phyloP scores from a whole-genome alignment of 2,329 filamentous ascomycete species.

The Aspergillus pseudotamarii region DNA sequence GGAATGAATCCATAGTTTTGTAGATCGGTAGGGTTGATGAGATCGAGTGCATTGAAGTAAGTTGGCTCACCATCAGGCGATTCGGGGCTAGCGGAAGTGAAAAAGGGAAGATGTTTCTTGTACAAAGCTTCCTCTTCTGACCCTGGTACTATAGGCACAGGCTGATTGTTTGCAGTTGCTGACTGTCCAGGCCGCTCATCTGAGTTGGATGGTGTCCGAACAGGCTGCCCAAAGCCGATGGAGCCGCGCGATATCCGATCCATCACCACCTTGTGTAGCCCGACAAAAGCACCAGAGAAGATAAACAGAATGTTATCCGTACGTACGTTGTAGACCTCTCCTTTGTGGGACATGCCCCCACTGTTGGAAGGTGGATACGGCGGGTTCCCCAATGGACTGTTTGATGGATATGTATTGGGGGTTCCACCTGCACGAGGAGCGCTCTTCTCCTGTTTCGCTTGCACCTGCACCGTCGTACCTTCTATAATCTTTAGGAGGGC shows the following conservation, averaged over 20 bases:
- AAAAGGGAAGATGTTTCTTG: slow-evolving; percentile 62
- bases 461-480: slow-evolving; percentile 89
- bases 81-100: slow-evolving; percentile 56
- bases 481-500: slow-evolving; percentile 94
- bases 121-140: slow-evolving; percentile 67
- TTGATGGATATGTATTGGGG: slow-evolving; percentile 43
- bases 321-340: slow-evolving; percentile 72
- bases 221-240: slow-evolving; percentile 87
- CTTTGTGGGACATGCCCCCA: slow-evolving; percentile 48
- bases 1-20: slow-evolving; percentile 90
- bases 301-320: slow-evolving; percentile 98
- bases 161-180: slow-evolving; percentile 33
- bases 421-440: slow-evolving; percentile 41
- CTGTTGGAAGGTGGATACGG: slow-evolving; percentile 33
- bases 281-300: slow-evolving; percentile 92
- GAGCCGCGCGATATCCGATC: slow-evolving; percentile 83
- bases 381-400: slow-evolving; percentile 38
- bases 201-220: slow-evolving; percentile 57
- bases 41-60: slow-evolving; percentile 65
- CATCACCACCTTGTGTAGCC: slow-evolving; percentile 82
- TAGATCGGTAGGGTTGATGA: slow-evolving; percentile 74
- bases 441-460: slow-evolving; percentile 67
- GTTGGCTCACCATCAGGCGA: slow-evolving; percentile 46
- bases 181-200: slow-evolving; percentile 28
- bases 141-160: slow-evolving; percentile 59